Evolutionary conservation across 129 eudicot genomes (phyloP), one percentile per base, ranked within the genome.

Genomic region (Calendula officinalis): DNA sequence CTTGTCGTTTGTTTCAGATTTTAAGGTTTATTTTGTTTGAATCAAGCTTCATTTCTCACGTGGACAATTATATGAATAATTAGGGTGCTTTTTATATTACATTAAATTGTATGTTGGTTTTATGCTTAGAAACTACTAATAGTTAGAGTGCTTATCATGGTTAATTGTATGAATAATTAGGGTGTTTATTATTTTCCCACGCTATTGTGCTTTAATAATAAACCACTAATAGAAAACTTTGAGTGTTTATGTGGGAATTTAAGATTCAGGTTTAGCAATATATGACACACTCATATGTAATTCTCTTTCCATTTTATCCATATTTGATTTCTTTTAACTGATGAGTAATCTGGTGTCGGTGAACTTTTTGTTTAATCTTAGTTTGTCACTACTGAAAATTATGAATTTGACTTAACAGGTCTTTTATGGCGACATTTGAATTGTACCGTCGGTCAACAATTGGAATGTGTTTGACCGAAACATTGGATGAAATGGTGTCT

Each of bases 381-480:
- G 36, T 32, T 60, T 38, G 30, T 22, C 2, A 0, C 30, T 22
- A 22, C 30, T 22, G 30, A 2, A 22, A 22, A 22, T 22, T 22
- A 22, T 22, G 30, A 22, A 22, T 22, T 22, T 22, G 30, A 22
- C 2, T 57, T 27, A 13, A 35, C 75, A 71, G 81, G 74, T 77
- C 53, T 53, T 52, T 45, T 7, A 86, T 87, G 97, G 96, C 97
- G 1, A 87, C 95, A 4, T 88, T 94, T 65, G 99, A 94, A 79
- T 73, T 88, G 77, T 94, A 94, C 67, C 75, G 99, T 35, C 79
- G 96, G 74, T 88, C 99, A 40, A 94, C 95, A 56, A 94, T 94
- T 34, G 99, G 99, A 13, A 85, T 94, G 96, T 88, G 99, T 64
- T 78, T 94, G 87, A 94, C 95, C 2, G 97, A 94, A 64, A 88